phyloP scores from a whole-genome alignment of 768 basidiomycete species.

The Holtermannia corniformis region DNA sequence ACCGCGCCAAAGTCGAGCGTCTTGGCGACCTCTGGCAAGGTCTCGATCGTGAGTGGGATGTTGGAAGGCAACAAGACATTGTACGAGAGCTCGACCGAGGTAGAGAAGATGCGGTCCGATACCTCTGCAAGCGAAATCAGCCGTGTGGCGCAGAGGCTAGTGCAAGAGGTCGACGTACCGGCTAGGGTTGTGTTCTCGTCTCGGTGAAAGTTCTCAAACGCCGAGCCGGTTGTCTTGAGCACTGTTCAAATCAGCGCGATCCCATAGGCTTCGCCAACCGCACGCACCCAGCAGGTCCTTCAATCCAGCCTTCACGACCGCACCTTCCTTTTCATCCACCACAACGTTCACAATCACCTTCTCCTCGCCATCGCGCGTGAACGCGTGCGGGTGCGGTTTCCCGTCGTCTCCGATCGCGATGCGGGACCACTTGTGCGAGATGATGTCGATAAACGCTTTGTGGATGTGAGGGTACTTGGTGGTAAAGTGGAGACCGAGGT shows the following conservation, averaged over 20 bases:
- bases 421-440: constrained; percentile 76
- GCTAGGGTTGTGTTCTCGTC: constrained; percentile 75
- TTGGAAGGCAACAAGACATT: constrained; percentile 46
- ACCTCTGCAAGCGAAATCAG: constrained; percentile 46
- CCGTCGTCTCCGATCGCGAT: constrained; percentile 48
- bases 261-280: background rate
- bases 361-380: constrained; percentile 82
- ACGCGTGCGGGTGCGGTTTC: constrained; percentile 64
- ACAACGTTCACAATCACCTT: constrained; percentile 57
- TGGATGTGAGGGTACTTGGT: constrained; percentile 67
- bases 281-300: constrained; percentile 67
- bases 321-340: constrained; percentile 56
- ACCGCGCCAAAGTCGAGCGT: constrained; percentile 27
- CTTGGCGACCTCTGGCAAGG: constrained; percentile 36
- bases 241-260: constrained; percentile 44
- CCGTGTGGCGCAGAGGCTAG: background rate
- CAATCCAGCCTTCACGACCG: constrained; percentile 58
- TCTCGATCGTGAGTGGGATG: constrained; percentile 32
- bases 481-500: constrained; percentile 73
- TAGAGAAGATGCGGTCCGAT: constrained; percentile 81
- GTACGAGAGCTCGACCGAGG: constrained; percentile 69
- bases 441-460: constrained; percentile 59
- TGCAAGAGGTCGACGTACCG: constrained; percentile 34
- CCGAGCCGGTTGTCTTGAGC: constrained; percentile 79
- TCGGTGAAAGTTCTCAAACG: constrained; percentile 67